phyloP scores from a whole-genome alignment of 768 basidiomycete genomes.

The Psilocybe cubensis region DNA sequence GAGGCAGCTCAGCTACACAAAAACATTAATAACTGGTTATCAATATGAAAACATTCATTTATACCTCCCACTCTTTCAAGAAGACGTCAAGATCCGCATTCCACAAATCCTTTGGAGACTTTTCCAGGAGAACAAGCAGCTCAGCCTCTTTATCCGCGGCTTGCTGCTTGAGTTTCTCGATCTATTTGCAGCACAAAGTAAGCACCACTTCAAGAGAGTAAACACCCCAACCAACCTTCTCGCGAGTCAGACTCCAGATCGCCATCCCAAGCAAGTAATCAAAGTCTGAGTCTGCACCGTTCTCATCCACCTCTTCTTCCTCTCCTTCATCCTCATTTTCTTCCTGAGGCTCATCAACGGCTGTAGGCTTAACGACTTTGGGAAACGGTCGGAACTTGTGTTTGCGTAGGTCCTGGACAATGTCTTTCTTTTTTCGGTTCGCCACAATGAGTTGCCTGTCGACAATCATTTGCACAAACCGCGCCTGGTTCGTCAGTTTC shows the following conservation, averaged over 20 bases:
- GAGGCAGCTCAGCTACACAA: conserved; percentile 44
- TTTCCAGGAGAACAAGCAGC: conserved; percentile 74
- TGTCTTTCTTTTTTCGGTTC: conserved; percentile 86
- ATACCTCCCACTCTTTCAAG: conserved; percentile 79
- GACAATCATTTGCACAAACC: conserved; percentile 97
- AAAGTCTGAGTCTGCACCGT: conserved; percentile 59
- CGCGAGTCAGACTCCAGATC: conserved; percentile 92
- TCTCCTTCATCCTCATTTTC: conserved; percentile 55
- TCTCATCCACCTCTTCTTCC: conserved; percentile 47
- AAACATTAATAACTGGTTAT: not conserved
- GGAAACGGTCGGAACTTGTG: conserved; percentile 92
- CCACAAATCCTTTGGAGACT: conserved; percentile 86
- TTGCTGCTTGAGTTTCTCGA: conserved; percentile 82
- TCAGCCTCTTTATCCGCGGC: conserved; percentile 84
- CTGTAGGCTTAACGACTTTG: conserved; percentile 71
- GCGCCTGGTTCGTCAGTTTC: conserved; percentile 90
- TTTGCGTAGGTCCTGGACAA: conserved; percentile 82
- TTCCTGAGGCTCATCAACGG: conserved; percentile 54
- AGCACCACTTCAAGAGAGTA: not conserved
- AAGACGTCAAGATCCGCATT: conserved; percentile 86
- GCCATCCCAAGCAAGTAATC: conserved; percentile 96
- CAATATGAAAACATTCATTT: not conserved
- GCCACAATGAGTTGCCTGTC: conserved; percentile 80
- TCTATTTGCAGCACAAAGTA: conserved; percentile 51
- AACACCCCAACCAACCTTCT: conserved; percentile 62